Evolutionary conservation across 305 asterid species (phyloP), one percentile per base, ranked within the genome.

Genomic region (Rubia tinctorum): DNA sequence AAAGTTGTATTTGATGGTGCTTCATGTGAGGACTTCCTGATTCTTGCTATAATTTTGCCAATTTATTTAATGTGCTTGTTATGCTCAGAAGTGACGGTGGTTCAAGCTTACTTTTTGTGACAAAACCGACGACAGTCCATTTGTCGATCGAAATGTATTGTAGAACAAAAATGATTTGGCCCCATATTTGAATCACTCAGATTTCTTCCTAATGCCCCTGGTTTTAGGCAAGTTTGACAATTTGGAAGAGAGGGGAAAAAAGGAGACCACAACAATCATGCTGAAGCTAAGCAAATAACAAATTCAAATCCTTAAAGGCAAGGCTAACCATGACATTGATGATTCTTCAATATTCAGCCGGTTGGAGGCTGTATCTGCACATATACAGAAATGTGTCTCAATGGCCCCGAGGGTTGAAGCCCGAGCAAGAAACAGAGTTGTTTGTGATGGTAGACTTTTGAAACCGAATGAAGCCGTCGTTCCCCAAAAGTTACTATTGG

Each of bases 401-500:
- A 74, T 55, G 71, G 91, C 92, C 0, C 89, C n/a, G 90, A 0
- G 49, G 67, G 0, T 90, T 84, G 78, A 73, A 11, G 10, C 67
- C 43, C 18, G 74, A 80, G 39, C 91, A 89, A 77, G 80, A 81
- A 9, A 85, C 92, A 0, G 77, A 64, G 7, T 8, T 87, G 30
- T 84, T 60, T 13, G 62, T 87, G 9, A 56, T 80, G 34, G 80
- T 87, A 7, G 86, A 87, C 55, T 53, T 89, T 10, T 85, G 92
- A n/a, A 71, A 34, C 17, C 86, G 86, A n/a, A 14, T 87, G 78
- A 43, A 61, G 8, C 90, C 92, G 5, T 85, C 86, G 0, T 12
- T 85, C 59, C 95, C 92, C 0, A 69, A 68, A 6, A 82, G 78
- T 14, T 89, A 71, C 80, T 87, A 87, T 65, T 88, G 91, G 15